These are phyloP conservation scores for Pseudotsuga menziesii DNA, from an alignment of 75 land plant genomes.

Conservation along the genomic window DNA sequence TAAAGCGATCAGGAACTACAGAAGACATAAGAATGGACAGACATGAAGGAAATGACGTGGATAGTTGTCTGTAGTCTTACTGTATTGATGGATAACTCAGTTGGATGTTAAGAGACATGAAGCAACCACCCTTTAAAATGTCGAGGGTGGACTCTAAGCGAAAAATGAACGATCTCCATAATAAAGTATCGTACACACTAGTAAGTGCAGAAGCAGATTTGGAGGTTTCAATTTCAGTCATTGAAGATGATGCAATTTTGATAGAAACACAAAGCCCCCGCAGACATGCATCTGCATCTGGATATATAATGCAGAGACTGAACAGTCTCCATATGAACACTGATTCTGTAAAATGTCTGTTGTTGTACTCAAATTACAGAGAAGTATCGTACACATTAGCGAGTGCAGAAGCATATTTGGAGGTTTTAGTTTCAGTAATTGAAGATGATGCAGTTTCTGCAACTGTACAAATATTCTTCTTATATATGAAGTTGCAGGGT, in stretches of 20 bases:
- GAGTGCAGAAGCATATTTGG: too few species aligned
- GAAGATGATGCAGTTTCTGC: too few species aligned
- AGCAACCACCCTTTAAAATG: not conserved
- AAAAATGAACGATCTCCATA: slow-evolving; percentile 8
- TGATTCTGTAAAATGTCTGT: slow-evolving; percentile 32
- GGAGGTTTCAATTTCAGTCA: slow-evolving; percentile 26
- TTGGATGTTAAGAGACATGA: not conserved
- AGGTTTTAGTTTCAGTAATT: too few species aligned
- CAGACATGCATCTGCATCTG: slow-evolving; percentile 46
- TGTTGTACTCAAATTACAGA: slow-evolving; percentile 36
- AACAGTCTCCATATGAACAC: slow-evolving; percentile 47
- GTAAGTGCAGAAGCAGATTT: slow-evolving; percentile 20
- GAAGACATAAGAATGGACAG: not conserved
- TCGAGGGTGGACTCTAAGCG: not conserved
- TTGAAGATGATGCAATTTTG: slow-evolving; percentile 34
- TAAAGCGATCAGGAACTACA: not conserved
- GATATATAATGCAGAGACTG: slow-evolving; percentile 53
- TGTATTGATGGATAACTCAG: slow-evolving; percentile 1
- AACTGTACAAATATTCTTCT: too few species aligned
- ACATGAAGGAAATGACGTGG: not conserved
- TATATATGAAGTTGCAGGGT: too few species aligned
- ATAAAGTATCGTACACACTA: slow-evolving; percentile 4
- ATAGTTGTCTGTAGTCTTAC: not conserved
- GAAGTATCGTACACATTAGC: too few species aligned
- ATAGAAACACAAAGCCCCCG: slow-evolving; percentile 54